A percentile compares a stretch with the other conserved stretches of the same genome.
These are phyloP conservation scores for Sporobolomyces pararoseus DNA, from an alignment of 768 basidiomycete species.

Conservation along the genomic window DNA sequence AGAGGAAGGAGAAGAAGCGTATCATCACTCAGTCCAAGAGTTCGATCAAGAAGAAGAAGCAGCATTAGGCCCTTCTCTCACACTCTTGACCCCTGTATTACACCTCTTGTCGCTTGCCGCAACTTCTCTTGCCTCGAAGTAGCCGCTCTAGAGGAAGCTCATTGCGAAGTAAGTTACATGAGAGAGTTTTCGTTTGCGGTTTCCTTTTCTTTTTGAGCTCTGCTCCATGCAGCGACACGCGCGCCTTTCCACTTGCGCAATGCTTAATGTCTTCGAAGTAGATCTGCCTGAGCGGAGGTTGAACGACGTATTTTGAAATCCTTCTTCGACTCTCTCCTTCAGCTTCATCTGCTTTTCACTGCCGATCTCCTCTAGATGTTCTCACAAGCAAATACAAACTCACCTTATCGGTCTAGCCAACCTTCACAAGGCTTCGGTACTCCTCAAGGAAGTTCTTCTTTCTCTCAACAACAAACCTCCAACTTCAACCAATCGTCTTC, in stretches of 20 bases:
- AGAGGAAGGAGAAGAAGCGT: constrained; percentile 39
- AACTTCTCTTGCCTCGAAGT: background rate
- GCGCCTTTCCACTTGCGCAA: no score
- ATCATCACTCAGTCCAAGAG: constrained; percentile 26
- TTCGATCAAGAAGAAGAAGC: constrained; percentile 28
- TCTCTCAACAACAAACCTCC: constrained; percentile 30
- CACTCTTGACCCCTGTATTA: background rate
- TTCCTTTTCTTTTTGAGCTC: no score
- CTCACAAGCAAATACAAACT: constrained; percentile 4
- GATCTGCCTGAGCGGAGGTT: no score
- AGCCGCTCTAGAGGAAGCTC: no score
- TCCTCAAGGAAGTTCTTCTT: background rate
- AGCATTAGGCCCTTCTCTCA: background rate
- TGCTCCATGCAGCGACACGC: no score
- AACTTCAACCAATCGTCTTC: background rate
- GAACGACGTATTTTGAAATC: no score
- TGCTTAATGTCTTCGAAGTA: no score
- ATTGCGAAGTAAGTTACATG: no score
- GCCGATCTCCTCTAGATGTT: constrained; percentile 31
- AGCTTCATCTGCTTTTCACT: background rate
- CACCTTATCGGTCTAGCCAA: constrained; percentile 17
- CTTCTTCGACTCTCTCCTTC: background rate
- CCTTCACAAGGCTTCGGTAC: constrained; percentile 4
- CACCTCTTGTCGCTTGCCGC: background rate
- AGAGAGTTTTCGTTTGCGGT: no score